A percentile compares a stretch with the other conserved stretches of the same genome.
Evolutionary conservation across 2,329 filamentous ascomycete species (phyloP).

Genomic region (Aspergillus udagawae): DNA sequence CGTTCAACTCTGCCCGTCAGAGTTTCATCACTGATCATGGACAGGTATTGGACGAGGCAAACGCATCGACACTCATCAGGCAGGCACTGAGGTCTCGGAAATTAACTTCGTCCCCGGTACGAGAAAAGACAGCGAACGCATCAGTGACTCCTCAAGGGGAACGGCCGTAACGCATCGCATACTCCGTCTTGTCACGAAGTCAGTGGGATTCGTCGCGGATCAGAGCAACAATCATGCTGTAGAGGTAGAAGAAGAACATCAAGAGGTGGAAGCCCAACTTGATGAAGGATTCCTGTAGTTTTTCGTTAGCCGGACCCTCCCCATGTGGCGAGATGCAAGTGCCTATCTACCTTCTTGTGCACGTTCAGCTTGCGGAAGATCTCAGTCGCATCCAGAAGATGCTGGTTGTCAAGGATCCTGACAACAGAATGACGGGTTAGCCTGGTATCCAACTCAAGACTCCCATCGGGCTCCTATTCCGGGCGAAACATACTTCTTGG

Average conservation of each 20-base stretch:
- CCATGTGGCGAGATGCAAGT: constrained; percentile 5
- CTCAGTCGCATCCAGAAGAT: constrained; percentile 94
- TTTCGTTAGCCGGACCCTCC: constrained; percentile 7
- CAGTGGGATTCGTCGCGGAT: constrained; percentile 92
- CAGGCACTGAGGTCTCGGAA: background rate
- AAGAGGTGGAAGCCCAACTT: constrained; percentile 98
- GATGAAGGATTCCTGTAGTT: constrained; percentile 84
- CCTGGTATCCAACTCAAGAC: background rate
- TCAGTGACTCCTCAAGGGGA: constrained; percentile 8
- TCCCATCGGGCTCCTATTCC: background rate
- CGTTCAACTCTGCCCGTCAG: background rate
- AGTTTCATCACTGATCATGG: background rate
- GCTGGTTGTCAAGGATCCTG: constrained; percentile 95
- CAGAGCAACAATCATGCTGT: constrained; percentile 96
- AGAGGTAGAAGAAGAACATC: constrained; percentile 99
- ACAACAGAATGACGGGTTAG: constrained; percentile 19
- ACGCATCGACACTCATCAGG: background rate
- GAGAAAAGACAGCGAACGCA: constrained; percentile 4
- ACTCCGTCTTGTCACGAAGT: constrained; percentile 40
- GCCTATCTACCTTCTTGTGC: constrained; percentile 79
- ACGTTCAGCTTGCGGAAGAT: constrained; percentile 99
- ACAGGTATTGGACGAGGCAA: background rate
- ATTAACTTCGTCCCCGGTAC: background rate
- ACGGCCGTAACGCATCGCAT: constrained; percentile 38
- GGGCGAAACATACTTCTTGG: constrained; percentile 77